Evolutionary conservation across 345 rosid species (phyloP), one percentile per base, ranked within the genome.

Genomic region (Salix exigua): DNA sequence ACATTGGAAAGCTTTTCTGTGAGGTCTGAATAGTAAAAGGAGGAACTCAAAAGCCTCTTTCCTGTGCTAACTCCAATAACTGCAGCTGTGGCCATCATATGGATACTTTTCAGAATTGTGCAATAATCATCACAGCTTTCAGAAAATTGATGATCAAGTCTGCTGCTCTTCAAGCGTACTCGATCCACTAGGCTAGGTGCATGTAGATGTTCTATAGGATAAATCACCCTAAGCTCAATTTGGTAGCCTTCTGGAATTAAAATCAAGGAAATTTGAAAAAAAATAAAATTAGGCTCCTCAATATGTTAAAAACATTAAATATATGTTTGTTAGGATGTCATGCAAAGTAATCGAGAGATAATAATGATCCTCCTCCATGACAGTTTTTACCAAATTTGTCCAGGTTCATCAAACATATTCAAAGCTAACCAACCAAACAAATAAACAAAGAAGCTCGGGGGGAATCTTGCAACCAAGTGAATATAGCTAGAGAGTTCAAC

Each of bases 71-170:
- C 89, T 73, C 99, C 99, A 60, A 92, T 81, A 50, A 92, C 91
- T 76, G 97, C 94, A 78, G 97, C 83, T 21, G 91, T 88, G 74
- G 94, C 89, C 98, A 93, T 94, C 91, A 83, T 82, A 75, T 10
- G 51, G 80, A 81, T 83, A 76, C 77, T 55, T 74, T 79, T 78
- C 71, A 35, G 11, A 66, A 33, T 71, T 64, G 13, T 55, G 48
- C 72, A 73, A 81, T 38, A 18, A 86, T 31, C 86, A 86, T 77
- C 78, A 85, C 73, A 77, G 71, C n/a, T 14, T 60, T 79, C 48
- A 77, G 80, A 73, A 75, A 80, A 73, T 66, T 66, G 23, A 75
- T 35, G 68, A 78, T 75, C 63, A 26, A 68, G 33, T 51, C 66
- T 51, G 17, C 28, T 37, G 50, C 72, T 62, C 77, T 81, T 82